These are phyloP conservation scores for Colletotrichum horii DNA, from an alignment of 2,329 filamentous ascomycete genomes.

Conservation along the genomic window DNA sequence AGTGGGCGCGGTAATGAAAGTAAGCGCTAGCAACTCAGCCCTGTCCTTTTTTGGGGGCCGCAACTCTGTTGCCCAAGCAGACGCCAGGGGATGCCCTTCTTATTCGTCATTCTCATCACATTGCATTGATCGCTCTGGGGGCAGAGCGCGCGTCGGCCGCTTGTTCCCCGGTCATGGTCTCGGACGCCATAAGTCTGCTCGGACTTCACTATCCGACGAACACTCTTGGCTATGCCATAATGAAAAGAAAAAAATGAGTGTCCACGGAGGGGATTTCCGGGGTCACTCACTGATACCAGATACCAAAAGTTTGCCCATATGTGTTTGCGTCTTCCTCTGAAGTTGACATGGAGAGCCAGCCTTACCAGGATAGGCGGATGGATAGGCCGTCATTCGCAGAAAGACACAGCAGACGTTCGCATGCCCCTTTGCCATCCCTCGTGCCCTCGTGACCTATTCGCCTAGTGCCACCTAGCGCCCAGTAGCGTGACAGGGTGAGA, in stretches of 20 bases:
- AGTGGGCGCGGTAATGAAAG: neutral
- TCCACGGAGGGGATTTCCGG: neutral
- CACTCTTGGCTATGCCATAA: neutral
- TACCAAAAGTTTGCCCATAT: neutral
- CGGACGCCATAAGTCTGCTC: neutral
- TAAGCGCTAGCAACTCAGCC: conserved; percentile 18
- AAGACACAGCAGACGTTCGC: neutral
- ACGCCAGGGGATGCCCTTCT: neutral
- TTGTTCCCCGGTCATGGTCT: neutral
- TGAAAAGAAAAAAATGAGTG: neutral
- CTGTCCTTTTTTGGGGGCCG: conserved; percentile 2
- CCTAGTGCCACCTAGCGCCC: neutral
- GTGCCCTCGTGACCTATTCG: neutral
- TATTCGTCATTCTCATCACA: neutral
- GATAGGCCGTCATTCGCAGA: neutral
- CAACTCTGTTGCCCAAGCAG: neutral
- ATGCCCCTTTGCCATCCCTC: neutral
- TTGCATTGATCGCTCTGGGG: neutral
- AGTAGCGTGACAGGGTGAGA: neutral
- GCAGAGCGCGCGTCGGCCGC: neutral
- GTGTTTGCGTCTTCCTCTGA: neutral
- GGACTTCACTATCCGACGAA: neutral
- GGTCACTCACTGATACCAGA: neutral
- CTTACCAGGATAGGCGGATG: neutral
- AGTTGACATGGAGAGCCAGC: neutral